Percentiles rank a stretch among this genome's conserved stretches.
These are phyloP conservation scores for Globisporangium perplexum DNA, from an alignment of 352 stramenopile species.

Conservation along the genomic window DNA sequence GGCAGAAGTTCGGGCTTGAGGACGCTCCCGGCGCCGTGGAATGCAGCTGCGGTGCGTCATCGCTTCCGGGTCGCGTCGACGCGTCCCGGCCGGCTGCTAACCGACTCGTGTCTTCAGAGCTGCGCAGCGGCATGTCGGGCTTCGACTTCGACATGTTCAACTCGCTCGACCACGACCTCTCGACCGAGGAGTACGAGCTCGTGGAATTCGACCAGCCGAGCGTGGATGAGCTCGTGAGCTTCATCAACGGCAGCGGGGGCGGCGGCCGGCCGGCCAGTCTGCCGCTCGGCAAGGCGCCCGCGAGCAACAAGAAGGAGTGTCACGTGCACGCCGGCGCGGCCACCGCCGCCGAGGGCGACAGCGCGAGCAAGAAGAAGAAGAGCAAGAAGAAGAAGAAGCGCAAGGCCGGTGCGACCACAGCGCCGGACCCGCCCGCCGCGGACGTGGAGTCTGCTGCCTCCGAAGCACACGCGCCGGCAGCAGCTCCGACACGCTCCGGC, in stretches of 20 bases:
- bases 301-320: conserved; percentile 2
- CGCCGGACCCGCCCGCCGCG: neutral
- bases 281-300: neutral
- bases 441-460: neutral
- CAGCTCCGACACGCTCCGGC: no score
- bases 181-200: conserved; percentile 70
- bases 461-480: neutral
- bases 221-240: conserved; percentile 75
- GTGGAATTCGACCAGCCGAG: conserved; percentile 81
- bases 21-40: conserved; percentile 31
- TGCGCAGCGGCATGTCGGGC: conserved; percentile 50
- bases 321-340: conserved; percentile 6
- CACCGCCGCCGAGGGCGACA: neutral
- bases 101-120: no score
- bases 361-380: conserved; percentile 17
- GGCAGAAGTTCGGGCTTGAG: conserved; percentile 75
- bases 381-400: conserved; percentile 17
- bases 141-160: conserved; percentile 83
- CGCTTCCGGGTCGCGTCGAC: no score
- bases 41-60: conserved; percentile 43
- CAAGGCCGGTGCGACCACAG: conserved; percentile 4
- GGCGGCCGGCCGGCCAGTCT: conserved; percentile 9
- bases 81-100: no score
- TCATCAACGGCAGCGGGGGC: conserved; percentile 60
- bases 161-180: conserved; percentile 66